Evolutionary conservation across 768 basidiomycete species (phyloP), one percentile per base, ranked within the genome.

Genomic region (Termitomyces sp.): DNA sequence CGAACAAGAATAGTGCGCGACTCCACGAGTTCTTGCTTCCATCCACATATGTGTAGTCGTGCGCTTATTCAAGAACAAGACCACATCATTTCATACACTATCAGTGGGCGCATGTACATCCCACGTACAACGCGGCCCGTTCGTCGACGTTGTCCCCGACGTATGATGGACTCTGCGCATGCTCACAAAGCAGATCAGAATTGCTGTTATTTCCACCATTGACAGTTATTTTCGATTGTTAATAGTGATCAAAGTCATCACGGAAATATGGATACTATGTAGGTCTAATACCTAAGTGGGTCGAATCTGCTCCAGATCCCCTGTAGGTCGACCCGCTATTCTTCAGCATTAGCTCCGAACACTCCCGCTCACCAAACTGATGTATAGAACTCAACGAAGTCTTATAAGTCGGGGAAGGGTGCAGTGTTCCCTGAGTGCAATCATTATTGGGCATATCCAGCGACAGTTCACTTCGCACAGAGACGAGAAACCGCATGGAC

Each of bases 41-140:
- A 51, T 57, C 42, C 51, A 48, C 48, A 45, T 53, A 45, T 45
- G 51, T 45, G 52, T 30, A 50, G 50, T 50, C 53, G 54, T 19
- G 39, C 57, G 44, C 52, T 51, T 53, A 46, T 53, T 37, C 52
- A 51, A 61, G 52, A 52, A 63, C 43, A 54, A 61, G 34, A 39
- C 57, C 21, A 55, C 30, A 23, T 39, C 30, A 44, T 59, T 48
- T 53, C 58, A 39, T 16, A 44, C 40, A 14, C 43, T 25, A 21
- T 51, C 44, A 32, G 30, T 25, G 27, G 25, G 45, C 40, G 30
- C 50, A 41, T 23, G 5, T 28, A 42, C 50, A 50, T 63, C 59
- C 57, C 59, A 60, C 57, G 62, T 56, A 60, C 45, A 54, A 44
- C 56, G 53, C 59, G 53, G 59, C 53, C 23, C 3, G 25, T 37